phyloP scores from a whole-genome alignment of 768 basidiomycete species.

The Mrakia frigida region DNA sequence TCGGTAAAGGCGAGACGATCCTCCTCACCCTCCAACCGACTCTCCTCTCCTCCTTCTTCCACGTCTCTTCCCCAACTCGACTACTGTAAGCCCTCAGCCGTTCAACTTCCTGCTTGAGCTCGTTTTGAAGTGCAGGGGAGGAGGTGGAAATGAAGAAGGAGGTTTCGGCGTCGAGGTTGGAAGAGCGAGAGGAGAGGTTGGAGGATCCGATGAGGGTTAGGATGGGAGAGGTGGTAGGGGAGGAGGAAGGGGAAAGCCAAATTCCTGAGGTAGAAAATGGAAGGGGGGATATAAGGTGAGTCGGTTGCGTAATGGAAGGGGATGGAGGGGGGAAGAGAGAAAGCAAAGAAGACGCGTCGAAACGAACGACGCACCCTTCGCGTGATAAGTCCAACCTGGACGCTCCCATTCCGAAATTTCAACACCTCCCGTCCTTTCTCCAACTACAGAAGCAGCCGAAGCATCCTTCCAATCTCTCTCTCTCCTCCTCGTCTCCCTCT shows the following conservation, averaged over 20 bases:
- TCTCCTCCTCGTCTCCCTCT: constrained; percentile 44
- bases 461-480: constrained; percentile 19
- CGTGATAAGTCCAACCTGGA: constrained; percentile 94
- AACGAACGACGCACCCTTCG: constrained; percentile 66
- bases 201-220: constrained; percentile 89
- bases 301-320: background rate
- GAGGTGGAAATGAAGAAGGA: constrained; percentile 77
- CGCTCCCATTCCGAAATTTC: constrained; percentile 80
- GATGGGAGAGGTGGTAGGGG: constrained; percentile 49
- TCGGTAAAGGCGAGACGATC: constrained; percentile 47
- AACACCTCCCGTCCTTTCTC: constrained; percentile 48
- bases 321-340: background rate
- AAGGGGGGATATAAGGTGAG: background rate
- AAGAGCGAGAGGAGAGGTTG: constrained; percentile 85
- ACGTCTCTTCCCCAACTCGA: constrained; percentile 46
- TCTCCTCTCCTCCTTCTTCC: constrained; percentile 57
- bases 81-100: constrained; percentile 37
- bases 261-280: constrained; percentile 53
- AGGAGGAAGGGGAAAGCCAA: constrained; percentile 62
- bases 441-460: background rate
- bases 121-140: constrained; percentile 46
- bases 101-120: constrained; percentile 43
- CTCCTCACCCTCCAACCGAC: constrained; percentile 62
- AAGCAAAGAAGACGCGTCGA: background rate
- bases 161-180: constrained; percentile 84